Base-by-base conservation (phyloP, 176 grass and related monocot genomes). In the Tuctoria greenei region DNA sequence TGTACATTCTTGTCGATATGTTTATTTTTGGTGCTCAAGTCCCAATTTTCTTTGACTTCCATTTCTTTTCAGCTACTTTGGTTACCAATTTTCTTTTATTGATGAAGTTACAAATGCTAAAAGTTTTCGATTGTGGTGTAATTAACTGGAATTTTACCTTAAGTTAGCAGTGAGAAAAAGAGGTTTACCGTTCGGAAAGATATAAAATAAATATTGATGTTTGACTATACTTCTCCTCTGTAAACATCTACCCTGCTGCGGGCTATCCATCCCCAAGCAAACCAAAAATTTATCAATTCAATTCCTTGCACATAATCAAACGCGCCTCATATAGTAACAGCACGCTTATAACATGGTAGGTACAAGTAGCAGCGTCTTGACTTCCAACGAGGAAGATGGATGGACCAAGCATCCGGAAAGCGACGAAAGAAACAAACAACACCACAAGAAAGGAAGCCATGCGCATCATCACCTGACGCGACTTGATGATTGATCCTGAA, bases 381-480 rank as follows among this genome's bases (percentile, higher is more conserved):
- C 31, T 34, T 63, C 10, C 27, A 43, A 10, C 58, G 40, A 74
- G 41, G 49, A 24, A 36, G 58, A 23, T 58, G 23, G 27, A 74
- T 41, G 50, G 26, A 71, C 31, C 31, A 3, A 31, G 31, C 31
- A 31, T 31, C 31, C 31, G 78, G 69, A 81, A 52, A 25, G 37
- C 3, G n/a, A n/a, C n/a, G n/a, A n/a, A n/a, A n/a, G n/a, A 23
- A 64, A 65, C 8, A 26, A 45, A 66, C 11, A 43, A 5, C 4
- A 49, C 36, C 11, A 20, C 10, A 37, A 24, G 6, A 52, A 64
- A 46, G 1, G 3, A 34, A 76, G 31, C 0, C 72, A 83, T 25
- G 40, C 6, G 39, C 34, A 31, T 41, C 23, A n/a, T 82, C 68
- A 88, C 86, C 86, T 79, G 86, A 88, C n/a, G 74, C 28, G 11